Evolutionary conservation across 495 filamentous ascomycete species (phyloP).

Genomic region (Aspergillus cavernicola): DNA sequence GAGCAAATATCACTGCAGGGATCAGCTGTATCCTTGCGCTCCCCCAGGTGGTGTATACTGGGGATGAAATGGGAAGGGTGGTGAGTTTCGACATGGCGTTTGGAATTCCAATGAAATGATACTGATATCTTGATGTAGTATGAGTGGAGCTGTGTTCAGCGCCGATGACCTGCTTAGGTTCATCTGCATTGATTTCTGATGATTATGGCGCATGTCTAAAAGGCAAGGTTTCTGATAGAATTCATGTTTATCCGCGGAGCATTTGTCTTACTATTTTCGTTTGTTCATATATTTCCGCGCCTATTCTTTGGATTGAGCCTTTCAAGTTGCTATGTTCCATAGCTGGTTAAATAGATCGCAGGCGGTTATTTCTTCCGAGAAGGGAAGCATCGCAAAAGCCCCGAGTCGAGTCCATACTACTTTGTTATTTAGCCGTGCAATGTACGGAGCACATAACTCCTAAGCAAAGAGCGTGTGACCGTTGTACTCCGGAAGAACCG

Average conservation of each 20-base stretch:
- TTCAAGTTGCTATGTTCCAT: background rate
- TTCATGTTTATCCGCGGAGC: background rate
- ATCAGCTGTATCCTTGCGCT: constrained; percentile 87
- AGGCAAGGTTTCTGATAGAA: background rate
- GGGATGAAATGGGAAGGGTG: constrained; percentile 85
- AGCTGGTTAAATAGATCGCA: background rate
- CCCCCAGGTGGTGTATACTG: constrained; percentile 82
- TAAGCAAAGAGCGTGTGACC: background rate
- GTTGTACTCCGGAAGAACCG: background rate
- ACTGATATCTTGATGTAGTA: constrained; percentile 51
- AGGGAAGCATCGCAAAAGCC: background rate
- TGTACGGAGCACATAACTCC: constrained; percentile 1
- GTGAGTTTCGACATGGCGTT: too few relatives aligned
- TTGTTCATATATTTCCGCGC: background rate
- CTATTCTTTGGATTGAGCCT: background rate
- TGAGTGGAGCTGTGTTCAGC: constrained; percentile 84
- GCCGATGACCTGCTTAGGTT: constrained; percentile 28
- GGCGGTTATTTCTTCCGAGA: constrained; percentile 6
- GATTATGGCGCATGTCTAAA: background rate
- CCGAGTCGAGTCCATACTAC: background rate
- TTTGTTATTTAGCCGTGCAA: background rate
- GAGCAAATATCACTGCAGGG: constrained; percentile 70
- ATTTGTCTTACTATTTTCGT: background rate
- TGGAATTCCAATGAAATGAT: too few relatives aligned
- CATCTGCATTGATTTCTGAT: background rate